Base-by-base conservation (phyloP, 768 basidiomycete genomes). In the Rhodotorula kratochvilovae region DNA sequence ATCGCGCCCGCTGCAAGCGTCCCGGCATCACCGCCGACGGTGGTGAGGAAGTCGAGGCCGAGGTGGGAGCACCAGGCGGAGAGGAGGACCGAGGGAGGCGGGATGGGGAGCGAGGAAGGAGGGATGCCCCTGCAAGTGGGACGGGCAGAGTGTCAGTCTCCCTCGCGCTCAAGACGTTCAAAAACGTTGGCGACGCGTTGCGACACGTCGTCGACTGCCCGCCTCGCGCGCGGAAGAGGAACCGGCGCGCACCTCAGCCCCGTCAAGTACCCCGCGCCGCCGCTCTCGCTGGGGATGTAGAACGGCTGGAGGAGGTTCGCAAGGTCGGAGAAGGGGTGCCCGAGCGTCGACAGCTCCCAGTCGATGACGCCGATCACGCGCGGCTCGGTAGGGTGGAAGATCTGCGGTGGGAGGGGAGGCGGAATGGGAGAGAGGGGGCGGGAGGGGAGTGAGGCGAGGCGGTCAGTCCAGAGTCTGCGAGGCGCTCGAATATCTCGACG, bases 331-430 rank as follows among this genome's bases (percentile, higher is more conserved):
- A 96, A 85, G 86, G 82, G 74, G 56, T 68, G 73, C 21, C 76
- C 68, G 17, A 99, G 85, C 1, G 95, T 97, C 78, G 92, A 96
- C 36, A 99, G 82, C 79, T 99, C 95, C 95, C 95, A 99, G 78
- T 99, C 95, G 61, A 99, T 81, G 50, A 99, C 92, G 11, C 92
- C 96, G 72, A 98, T 92, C 7, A 98, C 93, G 53, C 86, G 84
- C 71, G 93, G 91, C 80, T 97, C 89, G 0, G 88, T 91, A 0
- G 90, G 89, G 76, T 98, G 94, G 81, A 96, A 98, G 73, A 83
- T 82, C 81, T 81, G 23, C 23, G 51, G 17, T 13, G 36, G 60
- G 11, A 7, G 23, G 25, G n/a, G 25, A 13, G 0, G 35, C 19
- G 11, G 16, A 27, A 53, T 27, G 36, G 11, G 31, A n/a, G 13